phyloP scores from a whole-genome alignment of 2,329 filamentous ascomycete genomes.

The Parastagonospora avenae region DNA sequence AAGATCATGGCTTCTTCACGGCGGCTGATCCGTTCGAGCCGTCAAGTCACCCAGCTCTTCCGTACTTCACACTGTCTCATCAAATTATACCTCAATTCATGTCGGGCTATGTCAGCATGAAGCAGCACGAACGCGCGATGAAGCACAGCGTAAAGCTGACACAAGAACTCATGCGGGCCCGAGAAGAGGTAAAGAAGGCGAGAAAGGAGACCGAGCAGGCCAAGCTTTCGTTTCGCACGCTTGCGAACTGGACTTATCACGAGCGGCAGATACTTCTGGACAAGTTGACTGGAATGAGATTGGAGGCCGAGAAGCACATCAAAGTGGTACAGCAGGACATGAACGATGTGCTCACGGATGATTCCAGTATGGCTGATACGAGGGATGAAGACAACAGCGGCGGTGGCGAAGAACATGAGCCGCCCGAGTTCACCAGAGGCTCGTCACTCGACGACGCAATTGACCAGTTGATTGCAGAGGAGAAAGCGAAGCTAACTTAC shows the following conservation, averaged over 20 bases:
- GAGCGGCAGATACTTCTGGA: slow-evolving; percentile 2
- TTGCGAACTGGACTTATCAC: slow-evolving; percentile 4
- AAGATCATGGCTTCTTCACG: no score
- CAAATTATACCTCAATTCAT: background rate
- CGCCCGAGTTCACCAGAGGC: background rate
- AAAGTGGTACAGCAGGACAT: background rate
- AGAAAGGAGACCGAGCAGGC: background rate
- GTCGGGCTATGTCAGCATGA: background rate
- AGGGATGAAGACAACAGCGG: background rate
- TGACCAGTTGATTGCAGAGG: background rate
- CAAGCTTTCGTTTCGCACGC: background rate
- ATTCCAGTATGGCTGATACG: no score
- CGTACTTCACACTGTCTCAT: no score
- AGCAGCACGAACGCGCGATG: background rate
- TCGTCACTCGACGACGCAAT: no score
- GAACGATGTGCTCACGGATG: background rate
- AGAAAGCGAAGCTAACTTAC: background rate
- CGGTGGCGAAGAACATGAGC: background rate
- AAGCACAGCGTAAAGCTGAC: background rate
- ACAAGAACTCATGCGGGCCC: background rate
- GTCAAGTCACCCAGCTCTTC: no score
- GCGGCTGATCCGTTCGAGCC: no score
- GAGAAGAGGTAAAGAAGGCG: background rate
- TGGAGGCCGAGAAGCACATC: background rate
- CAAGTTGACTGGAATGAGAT: no score